phyloP scores from a whole-genome alignment of 192 early-diverging fungal genomes.

The Borealophlyctis nickersoniae region DNA sequence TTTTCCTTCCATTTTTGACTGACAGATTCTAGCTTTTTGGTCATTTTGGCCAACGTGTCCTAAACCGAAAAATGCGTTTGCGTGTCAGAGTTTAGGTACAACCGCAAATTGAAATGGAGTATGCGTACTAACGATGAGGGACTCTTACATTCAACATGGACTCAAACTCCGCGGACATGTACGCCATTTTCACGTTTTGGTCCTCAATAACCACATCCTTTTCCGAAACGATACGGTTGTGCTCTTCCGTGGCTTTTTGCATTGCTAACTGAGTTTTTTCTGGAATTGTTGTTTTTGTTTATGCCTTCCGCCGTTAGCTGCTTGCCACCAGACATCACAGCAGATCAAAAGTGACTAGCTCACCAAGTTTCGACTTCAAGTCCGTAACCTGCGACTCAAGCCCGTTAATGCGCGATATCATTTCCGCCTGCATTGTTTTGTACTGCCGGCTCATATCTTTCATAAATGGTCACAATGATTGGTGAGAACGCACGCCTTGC shows the following conservation, averaged over 20 bases:
- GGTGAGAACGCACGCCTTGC: conserved; percentile 10
- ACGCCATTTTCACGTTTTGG: conserved; percentile 61
- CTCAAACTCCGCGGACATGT: conserved; percentile 60
- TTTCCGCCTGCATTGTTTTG: conserved; percentile 57
- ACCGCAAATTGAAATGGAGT: conserved; percentile 2
- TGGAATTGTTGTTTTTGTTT: conserved; percentile 9
- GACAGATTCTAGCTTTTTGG: conserved; percentile 52
- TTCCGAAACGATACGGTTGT: conserved; percentile 33
- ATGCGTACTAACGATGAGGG: not conserved
- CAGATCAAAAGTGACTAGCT: not conserved
- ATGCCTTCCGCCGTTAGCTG: conserved; percentile 7
- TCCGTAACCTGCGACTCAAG: conserved; percentile 55
- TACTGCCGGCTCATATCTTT: conserved; percentile 57
- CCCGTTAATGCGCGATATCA: conserved; percentile 50
- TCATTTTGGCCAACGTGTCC: conserved; percentile 57
- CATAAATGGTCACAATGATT: conserved; percentile 7
- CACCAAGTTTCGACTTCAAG: conserved; percentile 47
- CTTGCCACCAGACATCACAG: not conserved
- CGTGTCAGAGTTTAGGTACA: not conserved
- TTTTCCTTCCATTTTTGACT: conserved; percentile 51
- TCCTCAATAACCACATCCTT: conserved; percentile 57
- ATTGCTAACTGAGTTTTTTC: conserved; percentile 33
- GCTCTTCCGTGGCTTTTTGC: conserved; percentile 49
- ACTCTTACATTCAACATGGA: conserved; percentile 54
- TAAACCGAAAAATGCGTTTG: conserved; percentile 10